Conservation (phyloP, 1,284 basidiomycete genomes). For the Ceratobasidium theobromae region DNA sequence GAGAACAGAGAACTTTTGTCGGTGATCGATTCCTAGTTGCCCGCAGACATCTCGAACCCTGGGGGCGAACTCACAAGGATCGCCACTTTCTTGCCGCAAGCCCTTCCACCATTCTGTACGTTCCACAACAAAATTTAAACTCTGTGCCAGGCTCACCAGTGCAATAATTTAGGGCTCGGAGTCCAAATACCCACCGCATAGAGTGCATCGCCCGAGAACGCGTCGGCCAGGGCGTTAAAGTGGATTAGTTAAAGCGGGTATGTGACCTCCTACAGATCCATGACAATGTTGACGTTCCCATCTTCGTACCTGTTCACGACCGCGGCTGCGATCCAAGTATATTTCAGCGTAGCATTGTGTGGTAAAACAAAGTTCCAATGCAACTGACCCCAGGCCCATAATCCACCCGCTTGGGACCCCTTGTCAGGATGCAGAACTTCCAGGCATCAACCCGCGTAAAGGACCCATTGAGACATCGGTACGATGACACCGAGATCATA, state of each 20-base stretch:
- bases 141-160: too few relatives aligned
- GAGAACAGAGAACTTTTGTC: conserved; percentile 80
- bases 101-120: conserved; percentile 73
- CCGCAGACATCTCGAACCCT: conserved; percentile 71
- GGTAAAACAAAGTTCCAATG: conserved; percentile 12
- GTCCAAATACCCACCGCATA: conserved; percentile 56
- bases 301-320: conserved; percentile 76
- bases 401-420: conserved; percentile 82
- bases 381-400: conserved; percentile 88
- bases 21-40: conserved; percentile 62
- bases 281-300: conserved; percentile 69
- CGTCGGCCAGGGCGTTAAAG: conserved; percentile 85
- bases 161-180: not conserved
- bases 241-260: conserved; percentile 56
- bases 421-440: too few relatives aligned
- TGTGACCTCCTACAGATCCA: conserved; percentile 82
- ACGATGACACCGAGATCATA: conserved; percentile 71
- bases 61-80: conserved; percentile 76
- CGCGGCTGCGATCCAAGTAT: conserved; percentile 71
- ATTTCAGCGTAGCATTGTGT: not conserved
- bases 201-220: conserved; percentile 83
- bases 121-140: conserved; percentile 58
- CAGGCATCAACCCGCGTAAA: too few relatives aligned
- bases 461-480: conserved; percentile 82
- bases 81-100: conserved; percentile 90